phyloP scores from a whole-genome alignment of 2,329 filamentous ascomycete genomes.

The Arthroderma sp. region DNA sequence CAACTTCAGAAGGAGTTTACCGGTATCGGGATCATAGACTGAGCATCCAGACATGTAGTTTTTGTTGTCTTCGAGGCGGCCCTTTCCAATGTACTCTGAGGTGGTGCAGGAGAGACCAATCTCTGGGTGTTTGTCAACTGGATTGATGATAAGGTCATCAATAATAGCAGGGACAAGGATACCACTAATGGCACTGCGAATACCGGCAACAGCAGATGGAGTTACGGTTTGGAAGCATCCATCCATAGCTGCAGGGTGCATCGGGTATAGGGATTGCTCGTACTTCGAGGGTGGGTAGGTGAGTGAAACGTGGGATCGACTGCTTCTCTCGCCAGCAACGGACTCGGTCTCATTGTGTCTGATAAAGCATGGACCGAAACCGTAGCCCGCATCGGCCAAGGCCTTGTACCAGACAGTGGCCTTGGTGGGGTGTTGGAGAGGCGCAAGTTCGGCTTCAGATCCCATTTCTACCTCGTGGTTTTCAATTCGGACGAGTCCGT shows the following conservation, averaged over 20 bases:
- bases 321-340: conserved; percentile 6
- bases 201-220: no score
- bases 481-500: no score
- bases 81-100: no score
- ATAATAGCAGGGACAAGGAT: no score
- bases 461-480: no score
- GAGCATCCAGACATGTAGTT: no score
- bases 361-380: conserved; percentile 8
- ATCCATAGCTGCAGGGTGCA: conserved; percentile 21
- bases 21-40: conserved; percentile 6
- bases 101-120: no score
- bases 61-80: no score
- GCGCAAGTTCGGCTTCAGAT: no score
- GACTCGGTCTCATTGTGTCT: conserved; percentile 11
- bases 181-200: no score
- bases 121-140: no score
- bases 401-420: conserved; percentile 9
- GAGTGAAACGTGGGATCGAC: conserved; percentile 10
- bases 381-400: conserved; percentile 8
- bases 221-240: conserved; percentile 10
- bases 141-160: no score
- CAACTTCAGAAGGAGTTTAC: not conserved
- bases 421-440: not conserved
- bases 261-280: conserved; percentile 16
- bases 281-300: conserved; percentile 9